phyloP scores from a whole-genome alignment of 176 grass and related monocot genomes.

The Miscanthus lutarioriparius region DNA sequence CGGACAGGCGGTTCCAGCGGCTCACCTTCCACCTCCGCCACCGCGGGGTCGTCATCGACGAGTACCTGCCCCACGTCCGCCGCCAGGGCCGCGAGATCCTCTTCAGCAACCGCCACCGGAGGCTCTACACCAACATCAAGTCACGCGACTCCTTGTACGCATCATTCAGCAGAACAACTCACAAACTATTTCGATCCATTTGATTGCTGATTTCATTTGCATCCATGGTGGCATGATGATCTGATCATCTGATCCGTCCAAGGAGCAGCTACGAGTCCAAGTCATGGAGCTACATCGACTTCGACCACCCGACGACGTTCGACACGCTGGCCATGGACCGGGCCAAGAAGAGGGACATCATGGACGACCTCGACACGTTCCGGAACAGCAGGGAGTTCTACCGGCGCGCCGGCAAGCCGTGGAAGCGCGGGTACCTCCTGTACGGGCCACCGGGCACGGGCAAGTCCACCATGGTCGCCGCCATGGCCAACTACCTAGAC shows the following conservation, averaged over 20 bases:
- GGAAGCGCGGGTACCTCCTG: slow-evolving; percentile 57
- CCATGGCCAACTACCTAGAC: slow-evolving; percentile 54
- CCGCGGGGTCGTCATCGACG: slow-evolving; percentile 35
- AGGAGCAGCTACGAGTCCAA: background rate
- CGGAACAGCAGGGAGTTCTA: slow-evolving; percentile 22
- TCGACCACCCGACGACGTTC: slow-evolving; percentile 55
- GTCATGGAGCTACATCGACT: slow-evolving; percentile 38
- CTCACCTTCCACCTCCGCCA: slow-evolving; percentile 48
- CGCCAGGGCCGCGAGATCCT: slow-evolving; percentile 29
- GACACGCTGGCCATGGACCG: slow-evolving; percentile 52
- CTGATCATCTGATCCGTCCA: background rate
- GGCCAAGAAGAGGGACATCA: slow-evolving; percentile 41
- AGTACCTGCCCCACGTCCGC: slow-evolving; percentile 48
- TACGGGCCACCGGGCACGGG: slow-evolving; percentile 48
- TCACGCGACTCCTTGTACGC: background rate
- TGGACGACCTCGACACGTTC: slow-evolving; percentile 53
- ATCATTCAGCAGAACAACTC: background rate
- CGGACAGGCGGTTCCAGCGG: background rate
- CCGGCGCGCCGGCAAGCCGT: slow-evolving; percentile 39
- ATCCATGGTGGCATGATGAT: no score
- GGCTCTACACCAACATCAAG: slow-evolving; percentile 43
- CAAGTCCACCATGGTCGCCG: slow-evolving; percentile 53
- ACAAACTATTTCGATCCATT: background rate
- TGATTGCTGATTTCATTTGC: background rate
- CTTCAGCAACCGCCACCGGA: slow-evolving; percentile 22